Evolutionary conservation across 306 rosid genomes (phyloP), one percentile per base, ranked within the genome.

Genomic region (Begonia fuchsioides): DNA sequence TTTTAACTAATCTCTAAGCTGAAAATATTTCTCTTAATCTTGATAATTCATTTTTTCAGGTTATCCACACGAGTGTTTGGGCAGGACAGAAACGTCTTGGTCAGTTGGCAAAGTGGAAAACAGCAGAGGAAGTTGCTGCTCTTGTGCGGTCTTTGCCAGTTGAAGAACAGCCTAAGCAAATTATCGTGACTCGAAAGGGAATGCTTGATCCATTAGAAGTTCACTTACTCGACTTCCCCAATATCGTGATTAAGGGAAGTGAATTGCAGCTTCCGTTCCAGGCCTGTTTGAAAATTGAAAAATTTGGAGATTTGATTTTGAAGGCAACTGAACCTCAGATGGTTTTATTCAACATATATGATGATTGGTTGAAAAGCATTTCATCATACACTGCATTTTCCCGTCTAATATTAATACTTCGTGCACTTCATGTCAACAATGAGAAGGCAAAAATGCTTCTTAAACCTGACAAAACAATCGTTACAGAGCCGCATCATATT

Each of bases 1-100:
- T 26, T 16, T 6, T 0, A 54, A 20, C 55, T 18, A 49, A 32
- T 51, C 11, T 53, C 12, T 44, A 13, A 5, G 61, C 5, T 63
- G 14, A 16, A 11, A 16, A n/a, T 13, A 17, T 32, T 53, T 62
- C 20, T 57, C 44, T 57, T 15, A 38, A 17, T 5, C 53, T 52
- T 51, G 14, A n/a, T 13, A 47, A 17, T 57, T 61, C 45, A 39
- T 57, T 14, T 50, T 68, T 75, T 55, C 62, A 88, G 97, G 97
- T 90, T 47, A 90, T 90, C 66, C 98, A 90, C 67, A 90, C 96
- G 2, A 90, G 98, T 75, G 98, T 90, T 1, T 90, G 98, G 98
- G 98, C 98, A 49, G 98, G 98, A 55, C 98, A 90, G 74, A 90
- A 90, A 73, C 98, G 98, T 79, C 98, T 90, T 56, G 98, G 98